Percentiles rank a stretch among this genome's conserved stretches.
Conservation (phyloP, 2,329 filamentous ascomycete species). For the Fusarium mundagurra region DNA sequence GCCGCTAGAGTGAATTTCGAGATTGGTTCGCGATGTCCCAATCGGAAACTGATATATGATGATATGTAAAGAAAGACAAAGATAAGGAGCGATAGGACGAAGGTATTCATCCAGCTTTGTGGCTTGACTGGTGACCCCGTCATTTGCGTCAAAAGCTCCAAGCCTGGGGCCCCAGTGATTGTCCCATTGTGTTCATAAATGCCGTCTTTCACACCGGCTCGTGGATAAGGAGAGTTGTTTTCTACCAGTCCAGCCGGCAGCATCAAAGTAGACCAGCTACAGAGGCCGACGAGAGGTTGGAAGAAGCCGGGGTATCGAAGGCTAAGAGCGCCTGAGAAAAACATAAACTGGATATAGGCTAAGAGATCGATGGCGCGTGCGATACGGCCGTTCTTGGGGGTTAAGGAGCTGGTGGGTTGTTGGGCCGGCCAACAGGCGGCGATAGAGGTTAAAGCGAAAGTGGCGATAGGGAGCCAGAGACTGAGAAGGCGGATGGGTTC, state of each 20-base stretch:
- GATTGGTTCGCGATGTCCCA: accelerated
- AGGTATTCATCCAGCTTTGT: constrained; percentile 76
- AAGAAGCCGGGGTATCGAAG: constrained; percentile 79
- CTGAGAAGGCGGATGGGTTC: constrained; percentile 1
- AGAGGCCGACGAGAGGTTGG: constrained; percentile 74
- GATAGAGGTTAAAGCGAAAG: not conserved
- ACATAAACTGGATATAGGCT: constrained; percentile 79
- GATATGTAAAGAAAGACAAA: constrained; percentile 68
- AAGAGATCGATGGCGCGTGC: constrained; percentile 62
- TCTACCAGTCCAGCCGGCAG: constrained; percentile 53
- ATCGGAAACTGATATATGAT: constrained; percentile 51
- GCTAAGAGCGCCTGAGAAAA: constrained; percentile 74
- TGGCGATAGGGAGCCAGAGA: constrained; percentile 13
- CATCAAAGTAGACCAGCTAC: constrained; percentile 74
- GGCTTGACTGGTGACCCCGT: constrained; percentile 70
- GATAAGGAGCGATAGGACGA: constrained; percentile 69
- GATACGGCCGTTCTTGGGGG: not conserved
- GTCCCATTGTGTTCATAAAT: constrained; percentile 75
- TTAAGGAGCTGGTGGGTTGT: not conserved
- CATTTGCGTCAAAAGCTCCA: constrained; percentile 73
- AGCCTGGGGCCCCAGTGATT: constrained; percentile 62
- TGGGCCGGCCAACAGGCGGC: constrained; percentile 4
- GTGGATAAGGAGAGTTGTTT: constrained; percentile 35
- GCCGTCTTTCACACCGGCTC: constrained; percentile 55
- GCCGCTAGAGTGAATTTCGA: accelerated